phyloP scores from a whole-genome alignment of 805 yeast species.

The Nakazawaea sp. region DNA sequence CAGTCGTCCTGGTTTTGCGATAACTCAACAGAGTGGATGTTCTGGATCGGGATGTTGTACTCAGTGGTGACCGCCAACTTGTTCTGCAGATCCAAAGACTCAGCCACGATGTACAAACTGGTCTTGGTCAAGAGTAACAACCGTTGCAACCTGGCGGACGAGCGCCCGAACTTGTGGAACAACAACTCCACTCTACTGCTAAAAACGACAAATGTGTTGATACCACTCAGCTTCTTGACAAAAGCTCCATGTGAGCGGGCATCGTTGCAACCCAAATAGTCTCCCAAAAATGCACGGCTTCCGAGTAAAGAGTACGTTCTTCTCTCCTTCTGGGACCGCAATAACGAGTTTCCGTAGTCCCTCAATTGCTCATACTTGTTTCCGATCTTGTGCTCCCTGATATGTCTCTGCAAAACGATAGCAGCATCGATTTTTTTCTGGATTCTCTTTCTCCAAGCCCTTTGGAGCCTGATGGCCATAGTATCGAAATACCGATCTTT shows the following conservation, averaged over 20 bases:
- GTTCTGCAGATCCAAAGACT: constrained; percentile 52
- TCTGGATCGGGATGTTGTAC: constrained; percentile 48
- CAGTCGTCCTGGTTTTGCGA: constrained; percentile 87
- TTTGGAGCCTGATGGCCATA: constrained; percentile 95
- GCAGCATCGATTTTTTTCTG: constrained; percentile 86
- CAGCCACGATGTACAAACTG: constrained; percentile 65
- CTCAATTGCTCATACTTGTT: constrained; percentile 78
- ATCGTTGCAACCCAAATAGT: constrained; percentile 73
- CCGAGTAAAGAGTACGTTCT: constrained; percentile 84
- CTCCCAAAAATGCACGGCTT: constrained; percentile 88
- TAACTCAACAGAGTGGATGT: constrained; percentile 57
- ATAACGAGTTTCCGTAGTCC: constrained; percentile 70
- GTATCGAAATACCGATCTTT: constrained; percentile 96
- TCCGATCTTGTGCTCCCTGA: constrained; percentile 77
- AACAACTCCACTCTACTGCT: constrained; percentile 78
- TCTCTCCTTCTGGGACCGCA: constrained; percentile 79
- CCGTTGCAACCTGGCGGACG: constrained; percentile 72
- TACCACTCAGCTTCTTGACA: constrained; percentile 60
- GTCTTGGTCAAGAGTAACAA: constrained; percentile 62
- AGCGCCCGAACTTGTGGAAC: constrained; percentile 85
- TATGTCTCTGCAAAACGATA: constrained; percentile 67
- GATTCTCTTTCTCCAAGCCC: constrained; percentile 88
- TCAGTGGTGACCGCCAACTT: constrained; percentile 54
- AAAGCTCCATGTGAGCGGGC: constrained; percentile 69
- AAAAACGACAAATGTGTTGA: constrained; percentile 65